Conservation (phyloP, 192 early-diverging fungal species). For the Dispira simplex region DNA sequence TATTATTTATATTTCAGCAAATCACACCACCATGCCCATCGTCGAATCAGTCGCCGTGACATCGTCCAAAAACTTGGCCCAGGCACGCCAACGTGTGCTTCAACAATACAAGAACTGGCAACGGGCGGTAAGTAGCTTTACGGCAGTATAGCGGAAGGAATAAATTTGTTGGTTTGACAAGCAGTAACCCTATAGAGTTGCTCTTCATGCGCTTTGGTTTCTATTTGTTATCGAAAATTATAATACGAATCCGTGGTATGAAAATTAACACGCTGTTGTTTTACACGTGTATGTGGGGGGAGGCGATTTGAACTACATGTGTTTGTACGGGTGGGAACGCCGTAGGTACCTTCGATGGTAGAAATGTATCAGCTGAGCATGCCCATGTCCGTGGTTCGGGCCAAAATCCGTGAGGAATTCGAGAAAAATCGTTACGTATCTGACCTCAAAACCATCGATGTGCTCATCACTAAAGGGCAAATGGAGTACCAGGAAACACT, state of each 20-base stretch:
- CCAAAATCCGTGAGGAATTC: constrained; percentile 81
- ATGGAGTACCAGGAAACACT: constrained; percentile 79
- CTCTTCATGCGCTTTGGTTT: too few species aligned
- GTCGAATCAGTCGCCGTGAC: constrained; percentile 3
- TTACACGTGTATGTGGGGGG: too few species aligned
- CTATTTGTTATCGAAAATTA: too few species aligned
- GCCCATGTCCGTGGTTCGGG: constrained; percentile 48
- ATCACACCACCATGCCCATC: constrained; percentile 5
- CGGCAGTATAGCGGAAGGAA: too few species aligned
- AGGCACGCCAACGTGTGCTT: constrained; percentile 44
- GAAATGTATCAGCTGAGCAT: constrained; percentile 56
- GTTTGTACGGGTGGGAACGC: constrained; percentile 5
- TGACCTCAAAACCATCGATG: constrained; percentile 60
- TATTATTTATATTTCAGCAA: too few species aligned
- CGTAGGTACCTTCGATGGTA: constrained; percentile 59
- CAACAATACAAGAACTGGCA: constrained; percentile 60
- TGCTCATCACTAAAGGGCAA: constrained; percentile 75
- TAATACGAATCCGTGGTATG: too few species aligned
- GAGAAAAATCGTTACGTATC: constrained; percentile 68
- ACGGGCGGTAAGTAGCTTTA: constrained; percentile 30
- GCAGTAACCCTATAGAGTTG: too few species aligned
- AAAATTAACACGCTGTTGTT: too few species aligned
- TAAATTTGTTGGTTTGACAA: too few species aligned
- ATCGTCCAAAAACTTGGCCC: constrained; percentile 38
- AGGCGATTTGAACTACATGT: too few species aligned